Conservation (phyloP, 306 rosid species). For the Vicia villosa region DNA sequence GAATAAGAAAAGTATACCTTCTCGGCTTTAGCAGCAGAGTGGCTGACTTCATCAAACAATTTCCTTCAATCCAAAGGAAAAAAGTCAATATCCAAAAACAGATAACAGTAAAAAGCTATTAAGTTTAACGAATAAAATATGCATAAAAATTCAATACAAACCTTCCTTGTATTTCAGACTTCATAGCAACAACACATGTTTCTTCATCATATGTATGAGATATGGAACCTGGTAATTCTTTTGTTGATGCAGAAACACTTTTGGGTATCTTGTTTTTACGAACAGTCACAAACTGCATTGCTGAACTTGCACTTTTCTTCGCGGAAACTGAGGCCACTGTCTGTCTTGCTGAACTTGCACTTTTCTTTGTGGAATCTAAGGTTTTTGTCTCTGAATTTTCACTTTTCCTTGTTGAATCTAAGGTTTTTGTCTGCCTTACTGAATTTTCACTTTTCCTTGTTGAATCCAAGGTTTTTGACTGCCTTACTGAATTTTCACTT, state of each 20-base stretch:
- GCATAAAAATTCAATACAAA: constrained; percentile 27
- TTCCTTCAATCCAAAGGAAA: constrained; percentile 54
- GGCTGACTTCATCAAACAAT: constrained; percentile 58
- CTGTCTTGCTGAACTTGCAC: constrained; percentile 33
- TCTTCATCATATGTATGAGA: constrained; percentile 45
- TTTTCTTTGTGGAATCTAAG: background rate
- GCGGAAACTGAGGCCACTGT: constrained; percentile 39
- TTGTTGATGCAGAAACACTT: constrained; percentile 47
- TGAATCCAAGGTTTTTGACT: background rate
- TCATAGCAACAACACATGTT: constrained; percentile 41
- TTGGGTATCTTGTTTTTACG: constrained; percentile 43
- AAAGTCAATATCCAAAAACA: background rate
- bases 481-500: background rate
- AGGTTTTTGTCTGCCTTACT: background rate
- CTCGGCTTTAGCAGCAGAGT: constrained; percentile 46
- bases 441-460: background rate
- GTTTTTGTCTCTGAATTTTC: background rate
- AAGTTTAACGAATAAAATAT: constrained; percentile 25
- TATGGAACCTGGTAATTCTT: constrained; percentile 46
- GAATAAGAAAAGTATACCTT: constrained; percentile 55
- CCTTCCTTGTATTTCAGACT: constrained; percentile 66
- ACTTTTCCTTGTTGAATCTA: background rate
- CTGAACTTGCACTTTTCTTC: constrained; percentile 47
- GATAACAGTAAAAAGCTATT: background rate
- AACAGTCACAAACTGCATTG: constrained; percentile 34